Evolutionary conservation across 805 yeast genomes (phyloP).

Genomic region (Myxozyma neotropica): DNA sequence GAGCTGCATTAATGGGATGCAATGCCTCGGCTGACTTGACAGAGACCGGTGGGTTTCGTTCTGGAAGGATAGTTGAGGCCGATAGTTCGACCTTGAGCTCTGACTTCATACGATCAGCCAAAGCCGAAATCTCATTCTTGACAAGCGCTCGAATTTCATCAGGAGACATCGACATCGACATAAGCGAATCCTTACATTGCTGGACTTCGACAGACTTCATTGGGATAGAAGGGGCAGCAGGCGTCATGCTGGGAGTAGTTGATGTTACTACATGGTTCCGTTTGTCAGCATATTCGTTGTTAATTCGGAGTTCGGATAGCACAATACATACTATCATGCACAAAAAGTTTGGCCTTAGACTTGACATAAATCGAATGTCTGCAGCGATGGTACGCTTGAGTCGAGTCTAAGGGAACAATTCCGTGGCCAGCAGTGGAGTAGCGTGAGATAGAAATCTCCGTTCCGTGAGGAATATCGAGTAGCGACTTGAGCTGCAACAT

Average conservation of each 20-base stretch:
- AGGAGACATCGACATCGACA: background rate
- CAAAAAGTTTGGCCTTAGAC: conserved; percentile 25
- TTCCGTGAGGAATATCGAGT: conserved; percentile 18
- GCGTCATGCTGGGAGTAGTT: background rate
- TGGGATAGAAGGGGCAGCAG: background rate
- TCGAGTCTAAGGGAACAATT: conserved; percentile 17
- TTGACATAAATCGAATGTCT: conserved; percentile 24
- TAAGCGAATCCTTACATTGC: background rate
- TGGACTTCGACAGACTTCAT: background rate
- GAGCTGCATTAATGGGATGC: too few species aligned
- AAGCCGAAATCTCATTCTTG: conserved; percentile 7
- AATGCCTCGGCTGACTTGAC: too few species aligned
- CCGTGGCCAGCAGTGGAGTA: conserved; percentile 26
- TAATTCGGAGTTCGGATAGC: background rate
- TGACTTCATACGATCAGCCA: conserved; percentile 8
- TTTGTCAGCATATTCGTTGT: too few species aligned
- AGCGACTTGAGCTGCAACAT: conserved; percentile 30
- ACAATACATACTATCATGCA: conserved; percentile 11
- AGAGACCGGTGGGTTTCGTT: too few species aligned
- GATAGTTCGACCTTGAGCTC: conserved; percentile 10
- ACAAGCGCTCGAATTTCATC: conserved; percentile 9
- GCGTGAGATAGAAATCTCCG: conserved; percentile 15
- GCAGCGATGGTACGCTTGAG: conserved; percentile 17
- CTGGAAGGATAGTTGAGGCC: too few species aligned
- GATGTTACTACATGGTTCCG: background rate